phyloP scores from a whole-genome alignment of 1,284 basidiomycete genomes.

The Hypsizygus ulmarius region DNA sequence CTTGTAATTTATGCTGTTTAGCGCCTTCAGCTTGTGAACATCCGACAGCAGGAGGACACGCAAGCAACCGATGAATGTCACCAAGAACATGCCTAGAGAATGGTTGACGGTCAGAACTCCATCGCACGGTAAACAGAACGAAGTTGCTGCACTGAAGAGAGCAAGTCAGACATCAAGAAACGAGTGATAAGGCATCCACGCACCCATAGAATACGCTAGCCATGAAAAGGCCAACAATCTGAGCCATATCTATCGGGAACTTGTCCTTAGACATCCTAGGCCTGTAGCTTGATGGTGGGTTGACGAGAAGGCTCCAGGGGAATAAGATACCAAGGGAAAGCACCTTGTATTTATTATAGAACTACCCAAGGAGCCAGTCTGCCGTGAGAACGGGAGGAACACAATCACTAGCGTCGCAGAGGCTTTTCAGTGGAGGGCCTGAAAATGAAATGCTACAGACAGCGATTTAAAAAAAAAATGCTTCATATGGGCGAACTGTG shows the following conservation, averaged over 20 bases:
- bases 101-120: not conserved
- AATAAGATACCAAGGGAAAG: not conserved
- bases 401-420: no score
- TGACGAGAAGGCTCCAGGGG: not conserved
- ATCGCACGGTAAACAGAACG: not conserved
- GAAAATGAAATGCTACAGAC: no score
- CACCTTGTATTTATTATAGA: no score
- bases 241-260: slow-evolving; percentile 35
- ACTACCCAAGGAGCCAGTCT: no score
- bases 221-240: slow-evolving; percentile 36
- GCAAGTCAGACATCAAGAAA: not conserved
- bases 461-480: no score
- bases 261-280: slow-evolving; percentile 14
- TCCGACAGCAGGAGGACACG: slow-evolving; percentile 33
- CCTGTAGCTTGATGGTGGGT: not conserved
- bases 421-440: no score
- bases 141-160: not conserved
- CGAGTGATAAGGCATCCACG: slow-evolving; percentile 7
- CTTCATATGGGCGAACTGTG: no score
- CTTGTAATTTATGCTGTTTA: slow-evolving; percentile 28
- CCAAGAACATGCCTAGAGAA: slow-evolving; percentile 33
- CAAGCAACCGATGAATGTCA: slow-evolving; percentile 35
- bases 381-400: no score
- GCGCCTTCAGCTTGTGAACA: slow-evolving; percentile 26
- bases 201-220: slow-evolving; percentile 37